A percentile compares a stretch with the other conserved stretches of the same genome.
Conservation (phyloP, 768 basidiomycete genomes). For the Russula foetens region DNA sequence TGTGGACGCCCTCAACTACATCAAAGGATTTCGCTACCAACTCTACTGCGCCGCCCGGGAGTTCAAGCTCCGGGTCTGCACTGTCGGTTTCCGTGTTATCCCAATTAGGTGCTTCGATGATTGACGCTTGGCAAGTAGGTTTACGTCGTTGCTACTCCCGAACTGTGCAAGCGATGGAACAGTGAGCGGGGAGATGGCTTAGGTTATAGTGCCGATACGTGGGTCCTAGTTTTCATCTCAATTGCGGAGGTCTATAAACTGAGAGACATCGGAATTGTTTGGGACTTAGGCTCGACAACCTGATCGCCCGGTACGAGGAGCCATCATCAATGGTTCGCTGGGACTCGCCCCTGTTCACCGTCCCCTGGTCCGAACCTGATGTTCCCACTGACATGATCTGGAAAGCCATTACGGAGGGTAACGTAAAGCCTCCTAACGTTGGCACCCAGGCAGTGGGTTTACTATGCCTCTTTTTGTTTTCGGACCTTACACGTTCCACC, state of each 20-base stretch:
- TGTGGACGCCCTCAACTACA: constrained; percentile 90
- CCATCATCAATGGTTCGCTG: constrained; percentile 98
- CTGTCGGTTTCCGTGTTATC: constrained; percentile 43
- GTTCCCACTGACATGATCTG: constrained; percentile 67
- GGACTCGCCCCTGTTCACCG: constrained; percentile 92
- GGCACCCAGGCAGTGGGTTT: constrained; percentile 64
- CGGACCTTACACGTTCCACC: neutral
- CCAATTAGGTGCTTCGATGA: neutral
- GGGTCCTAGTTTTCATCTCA: constrained; percentile 2
- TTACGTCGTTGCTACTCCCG: constrained; percentile 65
- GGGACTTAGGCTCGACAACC: constrained; percentile 63
- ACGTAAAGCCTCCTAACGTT: constrained; percentile 80
- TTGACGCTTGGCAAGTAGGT: constrained; percentile 39
- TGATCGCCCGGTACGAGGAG: constrained; percentile 87
- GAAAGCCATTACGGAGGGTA: constrained; percentile 70
- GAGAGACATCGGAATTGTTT: constrained; percentile 14
- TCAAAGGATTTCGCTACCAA: constrained; percentile 98
- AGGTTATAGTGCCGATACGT: constrained; percentile 70
- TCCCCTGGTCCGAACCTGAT: constrained; percentile 64
- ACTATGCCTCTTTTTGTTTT: neutral
- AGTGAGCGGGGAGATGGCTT: constrained; percentile 35
- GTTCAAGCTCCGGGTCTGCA: constrained; percentile 74
- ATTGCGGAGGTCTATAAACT: neutral
- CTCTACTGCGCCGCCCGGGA: constrained; percentile 95
- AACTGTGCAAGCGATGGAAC: constrained; percentile 77